Percentiles rank a stretch among this genome's conserved stretches.
Conservation (phyloP, 2,329 filamentous ascomycete genomes). For the Dactylellina parvicollis region DNA sequence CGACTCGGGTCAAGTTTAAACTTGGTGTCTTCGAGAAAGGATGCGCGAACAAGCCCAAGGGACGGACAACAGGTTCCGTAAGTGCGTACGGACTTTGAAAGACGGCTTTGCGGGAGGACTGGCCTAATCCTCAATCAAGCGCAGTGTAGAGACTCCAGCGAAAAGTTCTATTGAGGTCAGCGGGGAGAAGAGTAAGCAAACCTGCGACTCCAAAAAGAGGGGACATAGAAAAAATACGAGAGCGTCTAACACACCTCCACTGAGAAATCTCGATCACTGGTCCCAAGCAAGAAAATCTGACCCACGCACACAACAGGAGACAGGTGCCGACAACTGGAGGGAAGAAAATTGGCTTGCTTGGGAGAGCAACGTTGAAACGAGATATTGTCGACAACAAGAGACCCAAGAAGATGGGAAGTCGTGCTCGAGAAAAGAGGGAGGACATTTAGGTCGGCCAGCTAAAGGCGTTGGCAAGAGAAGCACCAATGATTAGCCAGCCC, state of each 20-base stretch:
- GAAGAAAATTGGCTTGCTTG: conserved; percentile 41
- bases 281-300: conserved; percentile 51
- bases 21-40: neutral
- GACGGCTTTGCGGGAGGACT: conserved; percentile 12
- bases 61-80: conserved; percentile 1
- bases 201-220: conserved; percentile 46
- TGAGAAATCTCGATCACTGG: conserved; percentile 38
- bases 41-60: neutral
- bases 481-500: conserved; percentile 48
- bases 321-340: conserved; percentile 30
- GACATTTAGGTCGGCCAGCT: conserved; percentile 39
- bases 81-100: conserved; percentile 10
- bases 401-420: conserved; percentile 50
- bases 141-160: conserved; percentile 15
- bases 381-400: conserved; percentile 42
- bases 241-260: conserved; percentile 43
- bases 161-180: conserved; percentile 35
- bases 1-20: neutral
- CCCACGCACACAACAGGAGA: conserved; percentile 49
- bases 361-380: conserved; percentile 44
- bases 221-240: conserved; percentile 29
- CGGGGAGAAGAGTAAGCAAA: conserved; percentile 50
- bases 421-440: conserved; percentile 41
- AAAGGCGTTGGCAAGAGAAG: conserved; percentile 32
- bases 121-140: conserved; percentile 12